Evolutionary conservation across 164 flowering plant genomes (phyloP).

Genomic region (Paratinospora sagittata): DNA sequence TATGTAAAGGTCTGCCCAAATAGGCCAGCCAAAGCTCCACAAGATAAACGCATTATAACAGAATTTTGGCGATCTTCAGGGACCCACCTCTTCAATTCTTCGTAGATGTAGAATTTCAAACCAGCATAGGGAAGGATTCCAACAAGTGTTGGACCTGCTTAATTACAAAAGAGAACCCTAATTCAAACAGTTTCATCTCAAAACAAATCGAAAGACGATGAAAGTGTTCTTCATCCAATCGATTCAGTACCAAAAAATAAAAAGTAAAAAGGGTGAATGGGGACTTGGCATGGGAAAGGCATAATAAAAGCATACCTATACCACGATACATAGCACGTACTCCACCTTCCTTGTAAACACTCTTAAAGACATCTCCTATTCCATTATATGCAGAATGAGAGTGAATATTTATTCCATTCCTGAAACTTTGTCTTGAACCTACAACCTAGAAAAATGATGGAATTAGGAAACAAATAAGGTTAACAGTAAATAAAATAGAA

Average conservation of each 20-base stretch:
- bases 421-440: slow-evolving; percentile 29
- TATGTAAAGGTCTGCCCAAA: slow-evolving; percentile 93
- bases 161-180: neutral
- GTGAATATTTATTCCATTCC: slow-evolving; percentile 24
- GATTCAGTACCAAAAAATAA: neutral
- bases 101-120: slow-evolving; percentile 83
- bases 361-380: slow-evolving; percentile 58
- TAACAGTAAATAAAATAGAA: neutral
- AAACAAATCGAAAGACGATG: neutral
- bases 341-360: slow-evolving; percentile 78
- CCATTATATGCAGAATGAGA: slow-evolving; percentile 59
- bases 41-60: slow-evolving; percentile 68
- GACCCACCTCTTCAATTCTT: slow-evolving; percentile 76
- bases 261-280: no score
- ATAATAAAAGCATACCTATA: slow-evolving; percentile 42
- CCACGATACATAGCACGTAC: slow-evolving; percentile 74
- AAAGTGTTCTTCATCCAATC: neutral
- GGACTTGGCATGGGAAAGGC: no score
- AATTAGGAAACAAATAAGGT: neutral
- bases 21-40: slow-evolving; percentile 96
- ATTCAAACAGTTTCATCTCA: neutral
- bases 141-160: slow-evolving; percentile 81
- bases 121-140: slow-evolving; percentile 98
- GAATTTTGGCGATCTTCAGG: slow-evolving; percentile 91
- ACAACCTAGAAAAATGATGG: slow-evolving; percentile 34